A percentile compares a stretch with the other conserved stretches of the same genome.
These are phyloP conservation scores for Blepharisma japonicum DNA, from an alignment of 73 alveolate species.

Conservation along the genomic window DNA sequence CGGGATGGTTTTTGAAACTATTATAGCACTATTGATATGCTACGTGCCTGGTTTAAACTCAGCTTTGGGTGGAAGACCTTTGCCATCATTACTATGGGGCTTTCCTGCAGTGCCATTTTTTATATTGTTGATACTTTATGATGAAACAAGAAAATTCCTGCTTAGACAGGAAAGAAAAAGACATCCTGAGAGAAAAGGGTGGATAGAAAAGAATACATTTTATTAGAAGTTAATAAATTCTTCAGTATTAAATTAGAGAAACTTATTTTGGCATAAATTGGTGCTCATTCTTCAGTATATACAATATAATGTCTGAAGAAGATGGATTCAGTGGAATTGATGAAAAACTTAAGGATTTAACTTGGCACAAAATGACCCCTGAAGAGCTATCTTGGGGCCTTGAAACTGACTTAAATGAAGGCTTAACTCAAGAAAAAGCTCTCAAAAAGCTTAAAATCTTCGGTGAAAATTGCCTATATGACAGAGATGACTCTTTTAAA, in stretches of 20 bases:
- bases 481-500: constrained; percentile 35
- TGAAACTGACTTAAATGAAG: constrained; percentile 63
- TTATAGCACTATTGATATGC: constrained; percentile 42
- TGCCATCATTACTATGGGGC: constrained; percentile 63
- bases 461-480: constrained; percentile 71
- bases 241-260: too few species aligned
- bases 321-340: too few species aligned
- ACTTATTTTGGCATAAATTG: too few species aligned
- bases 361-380: constrained; percentile 46
- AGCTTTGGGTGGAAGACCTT: constrained; percentile 68
- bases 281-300: too few species aligned
- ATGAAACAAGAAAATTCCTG: constrained; percentile 69
- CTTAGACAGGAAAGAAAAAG: constrained; percentile 37
- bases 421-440: constrained; percentile 65
- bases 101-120: constrained; percentile 71
- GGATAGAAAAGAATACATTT: constrained; percentile 29
- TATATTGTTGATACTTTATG: constrained; percentile 53
- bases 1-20: constrained; percentile 56
- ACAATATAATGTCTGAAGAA: too few species aligned
- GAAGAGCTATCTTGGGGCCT: constrained; percentile 57
- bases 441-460: constrained; percentile 33
- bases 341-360: too few species aligned
- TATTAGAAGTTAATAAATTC: background rate
- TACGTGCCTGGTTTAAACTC: constrained; percentile 52
- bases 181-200: background rate